These are phyloP conservation scores for Tieghemiomyces parasiticus DNA, from an alignment of 192 early-diverging fungal species.

Conservation along the genomic window DNA sequence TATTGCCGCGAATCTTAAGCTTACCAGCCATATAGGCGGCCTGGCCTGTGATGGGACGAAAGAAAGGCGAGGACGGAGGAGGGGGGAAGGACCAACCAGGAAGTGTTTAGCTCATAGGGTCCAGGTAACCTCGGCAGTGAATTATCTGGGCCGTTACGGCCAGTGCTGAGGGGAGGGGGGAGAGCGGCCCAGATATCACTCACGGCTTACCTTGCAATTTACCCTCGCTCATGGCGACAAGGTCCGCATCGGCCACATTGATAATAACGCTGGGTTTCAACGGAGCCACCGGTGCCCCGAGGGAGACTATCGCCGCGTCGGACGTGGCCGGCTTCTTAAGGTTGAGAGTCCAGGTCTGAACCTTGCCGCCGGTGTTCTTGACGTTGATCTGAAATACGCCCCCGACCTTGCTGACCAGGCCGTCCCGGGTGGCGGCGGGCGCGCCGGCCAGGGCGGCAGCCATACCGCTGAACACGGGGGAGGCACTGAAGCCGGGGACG, in stretches of 20 bases:
- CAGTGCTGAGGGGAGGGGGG: not conserved
- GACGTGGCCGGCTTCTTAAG: conserved; percentile 66
- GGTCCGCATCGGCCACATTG: conserved; percentile 56
- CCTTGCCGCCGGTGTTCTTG: conserved; percentile 40
- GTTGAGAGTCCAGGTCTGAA: conserved; percentile 70
- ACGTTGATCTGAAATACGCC: conserved; percentile 81
- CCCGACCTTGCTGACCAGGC: conserved; percentile 55
- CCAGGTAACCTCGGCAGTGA: not conserved
- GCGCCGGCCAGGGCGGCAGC: not conserved
- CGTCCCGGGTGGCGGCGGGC: not conserved
- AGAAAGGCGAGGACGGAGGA: not conserved
- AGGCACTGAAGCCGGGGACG: not conserved
- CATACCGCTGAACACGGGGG: not conserved
- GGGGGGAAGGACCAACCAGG: not conserved
- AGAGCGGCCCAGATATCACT: not conserved
- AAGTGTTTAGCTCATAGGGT: not conserved
- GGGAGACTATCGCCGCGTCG: conserved; percentile 34
- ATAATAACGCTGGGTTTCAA: conserved; percentile 62
- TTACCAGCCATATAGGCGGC: conserved; percentile 73
- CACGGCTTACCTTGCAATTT: conserved; percentile 29
- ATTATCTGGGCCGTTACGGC: not conserved
- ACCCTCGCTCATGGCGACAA: conserved; percentile 67
- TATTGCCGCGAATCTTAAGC: conserved; percentile 63
- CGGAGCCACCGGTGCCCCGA: conserved; percentile 28
- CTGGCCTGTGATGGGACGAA: conserved; percentile 36